Base-by-base conservation (phyloP, 495 filamentous ascomycete genomes). In the Xanthoparmelia taractica region DNA sequence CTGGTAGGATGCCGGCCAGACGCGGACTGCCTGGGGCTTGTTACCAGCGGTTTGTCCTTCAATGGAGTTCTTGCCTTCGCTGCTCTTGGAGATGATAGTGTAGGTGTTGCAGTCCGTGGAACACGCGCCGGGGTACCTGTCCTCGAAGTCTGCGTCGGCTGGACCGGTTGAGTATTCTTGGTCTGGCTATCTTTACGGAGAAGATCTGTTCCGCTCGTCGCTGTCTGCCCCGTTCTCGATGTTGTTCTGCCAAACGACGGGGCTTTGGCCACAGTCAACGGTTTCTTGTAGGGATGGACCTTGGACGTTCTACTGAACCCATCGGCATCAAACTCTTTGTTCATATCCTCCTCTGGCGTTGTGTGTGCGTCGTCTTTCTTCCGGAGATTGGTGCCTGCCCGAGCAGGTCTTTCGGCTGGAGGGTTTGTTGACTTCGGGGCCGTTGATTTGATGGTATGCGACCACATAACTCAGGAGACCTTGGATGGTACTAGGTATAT, bases 251-350 rank as follows among this genome's bases (percentile, higher is more conserved):
- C 61, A 40, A 63, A 57, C 1, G 55, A 38, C 8, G 61, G 61
- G 18, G 55, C 61, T 58, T 63, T 63, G 40, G 61, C 40, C 27
- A 63, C 61, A 8, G 61, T 63, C 34, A 63, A 36, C 15, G 56
- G 61, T 25, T 63, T 63, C 56, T 52, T 63, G 23, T 55, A 59
- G 11, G 61, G 25, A 23, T 58, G 56, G n/a, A 63, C 37, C 23
- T 52, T 40, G 36, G 61, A 63, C 13, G 55, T 63, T 57, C 58
- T 63, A 31, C 61, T 63, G 34, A 63, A 63, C 18, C 61, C 61
- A 63, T 63, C 61, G 8, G 55, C 41, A 36, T 63, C 61, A 43
- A 63, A 63, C 1, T 36, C 55, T 33, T 59, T 48, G 2, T 33
- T 38, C 31, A 41, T 41, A 18, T 52, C 56, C 38, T 58, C 55